Percentiles rank a stretch among this genome's conserved stretches.
Evolutionary conservation across 2,329 filamentous ascomycete species (phyloP).

Genomic region (Aaosphaeria arxii): DNA sequence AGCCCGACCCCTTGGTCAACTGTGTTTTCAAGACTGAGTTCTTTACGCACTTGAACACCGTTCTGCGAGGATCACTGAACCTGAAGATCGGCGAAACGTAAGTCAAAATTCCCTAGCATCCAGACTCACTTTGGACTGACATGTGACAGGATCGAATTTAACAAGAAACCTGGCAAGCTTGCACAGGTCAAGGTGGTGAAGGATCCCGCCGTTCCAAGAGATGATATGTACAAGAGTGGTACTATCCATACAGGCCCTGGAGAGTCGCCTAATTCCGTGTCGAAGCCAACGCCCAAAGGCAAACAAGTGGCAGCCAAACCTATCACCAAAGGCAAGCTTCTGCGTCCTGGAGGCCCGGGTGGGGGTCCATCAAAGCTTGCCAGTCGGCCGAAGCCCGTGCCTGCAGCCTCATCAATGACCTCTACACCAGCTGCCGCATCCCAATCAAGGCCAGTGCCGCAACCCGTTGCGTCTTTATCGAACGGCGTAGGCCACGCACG

Average conservation of each 20-base stretch:
- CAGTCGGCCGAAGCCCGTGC: slow-evolving; percentile 42
- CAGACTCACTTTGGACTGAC: slow-evolving; percentile 18
- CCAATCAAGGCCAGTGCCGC: slow-evolving; percentile 48
- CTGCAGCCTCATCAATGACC: slow-evolving; percentile 33
- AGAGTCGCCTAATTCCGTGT: slow-evolving; percentile 78
- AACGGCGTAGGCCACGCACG: slow-evolving; percentile 45
- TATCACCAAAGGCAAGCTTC: slow-evolving; percentile 89
- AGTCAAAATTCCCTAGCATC: slow-evolving; percentile 20
- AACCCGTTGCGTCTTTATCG: slow-evolving; percentile 54
- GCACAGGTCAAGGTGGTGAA: slow-evolving; percentile 86
- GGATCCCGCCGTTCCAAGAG: slow-evolving; percentile 68
- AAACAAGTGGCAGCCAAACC: slow-evolving; percentile 85
- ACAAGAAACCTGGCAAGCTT: slow-evolving; percentile 95
- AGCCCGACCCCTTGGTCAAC: slow-evolving; percentile 88
- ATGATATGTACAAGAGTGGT: slow-evolving; percentile 91
- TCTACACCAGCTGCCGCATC: slow-evolving; percentile 25
- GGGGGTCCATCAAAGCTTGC: slow-evolving; percentile 74
- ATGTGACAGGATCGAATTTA: slow-evolving; percentile 71
- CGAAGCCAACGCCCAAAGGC: slow-evolving; percentile 79
- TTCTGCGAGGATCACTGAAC: slow-evolving; percentile 75
- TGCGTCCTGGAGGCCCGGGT: slow-evolving; percentile 83
- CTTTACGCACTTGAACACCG: slow-evolving; percentile 83
- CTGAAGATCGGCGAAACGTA: slow-evolving; percentile 73
- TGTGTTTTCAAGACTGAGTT: slow-evolving; percentile 97
- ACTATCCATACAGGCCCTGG: slow-evolving; percentile 83